Base-by-base conservation (phyloP, 208 protist species). In the Leishmania gerbilli region DNA sequence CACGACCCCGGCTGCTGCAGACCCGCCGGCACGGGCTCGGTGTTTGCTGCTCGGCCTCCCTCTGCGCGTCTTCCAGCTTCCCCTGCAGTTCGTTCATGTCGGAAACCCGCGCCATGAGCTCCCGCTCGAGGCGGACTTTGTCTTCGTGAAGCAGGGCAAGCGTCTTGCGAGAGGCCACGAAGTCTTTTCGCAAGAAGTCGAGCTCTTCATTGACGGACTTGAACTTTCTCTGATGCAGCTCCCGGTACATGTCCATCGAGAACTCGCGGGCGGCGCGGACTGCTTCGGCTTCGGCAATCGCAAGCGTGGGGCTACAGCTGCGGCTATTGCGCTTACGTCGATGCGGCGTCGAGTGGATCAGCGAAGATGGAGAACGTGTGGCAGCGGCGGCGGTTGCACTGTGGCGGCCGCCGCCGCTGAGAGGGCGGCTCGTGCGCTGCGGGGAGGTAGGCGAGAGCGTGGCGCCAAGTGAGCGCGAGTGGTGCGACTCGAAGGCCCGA, bases 171-270 rank as follows among this genome's bases (percentile, higher is more conserved):
- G 87, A 89, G 27, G 88, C 68, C 9, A 92, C 83, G 79, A 91
- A 90, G 79, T 91, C 87, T 27, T 81, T 78, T n/a, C 91, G 92
- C 37, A 97, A 71, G 76, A 93, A 91, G 37, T 88, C 81, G 0
- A 95, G 85, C 72, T 97, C 94, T 76, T 97, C 94, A 69, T 89
- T 80, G 27, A 80, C n/a, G 13, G 84, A 88, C 51, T 74, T 79
- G 81, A 97, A 97, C 42, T 87, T 78, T 49, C 88, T 88, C 42
- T 89, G 78, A 51, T 95, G 88, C 64, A 94, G 72, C 27, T 79
- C 80, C 31, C 81, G 83, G 83, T 96, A 95, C 51, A 81, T 76
- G 17, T 89, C 90, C 47, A 87, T 68, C 55, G 89, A 86, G 76
- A 87, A 92, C 45, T 87, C 84, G 8, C 49, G 51, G 24, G 85